A percentile compares a stretch with the other conserved stretches of the same genome.
phyloP scores from a whole-genome alignment of 495 filamentous ascomycete genomes.

The Zalerion maritima region DNA sequence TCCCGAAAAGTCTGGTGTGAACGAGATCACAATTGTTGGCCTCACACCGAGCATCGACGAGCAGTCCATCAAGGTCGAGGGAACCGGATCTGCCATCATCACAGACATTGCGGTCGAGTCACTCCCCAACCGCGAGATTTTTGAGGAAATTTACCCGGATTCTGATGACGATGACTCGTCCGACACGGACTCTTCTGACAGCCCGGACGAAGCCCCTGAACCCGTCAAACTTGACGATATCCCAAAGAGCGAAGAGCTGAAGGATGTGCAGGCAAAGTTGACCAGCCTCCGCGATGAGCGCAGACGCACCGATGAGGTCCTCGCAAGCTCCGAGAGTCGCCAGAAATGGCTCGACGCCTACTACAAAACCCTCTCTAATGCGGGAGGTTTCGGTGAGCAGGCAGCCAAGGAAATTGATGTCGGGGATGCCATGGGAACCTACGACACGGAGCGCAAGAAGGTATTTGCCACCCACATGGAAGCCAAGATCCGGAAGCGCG shows the following conservation, averaged over 20 bases:
- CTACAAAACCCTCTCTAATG: constrained; percentile 17
- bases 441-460: constrained; percentile 32
- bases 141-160: constrained; percentile 39
- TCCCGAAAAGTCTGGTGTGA: constrained; percentile 44
- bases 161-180: constrained; percentile 26
- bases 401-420: constrained; percentile 13
- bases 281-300: constrained; percentile 12
- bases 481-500: constrained; percentile 16
- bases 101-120: constrained; percentile 51
- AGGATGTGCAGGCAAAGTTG: constrained; percentile 14
- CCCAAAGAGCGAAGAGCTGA: constrained; percentile 12
- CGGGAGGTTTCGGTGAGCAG: constrained; percentile 15
- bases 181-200: constrained; percentile 14
- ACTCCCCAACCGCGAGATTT: constrained; percentile 43
- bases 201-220: constrained; percentile 23
- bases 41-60: constrained; percentile 49
- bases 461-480: constrained; percentile 27
- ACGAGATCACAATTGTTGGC: constrained; percentile 51
- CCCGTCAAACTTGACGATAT: no score
- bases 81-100: constrained; percentile 46
- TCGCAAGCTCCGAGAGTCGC: constrained; percentile 22
- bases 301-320: constrained; percentile 15
- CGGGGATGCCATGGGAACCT: constrained; percentile 23
- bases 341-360: constrained; percentile 31
- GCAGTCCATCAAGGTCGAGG: constrained; percentile 57